Evolutionary conservation across 176 grass and related monocot species (phyloP).

Genomic region (Alopecurus myosuroides): DNA sequence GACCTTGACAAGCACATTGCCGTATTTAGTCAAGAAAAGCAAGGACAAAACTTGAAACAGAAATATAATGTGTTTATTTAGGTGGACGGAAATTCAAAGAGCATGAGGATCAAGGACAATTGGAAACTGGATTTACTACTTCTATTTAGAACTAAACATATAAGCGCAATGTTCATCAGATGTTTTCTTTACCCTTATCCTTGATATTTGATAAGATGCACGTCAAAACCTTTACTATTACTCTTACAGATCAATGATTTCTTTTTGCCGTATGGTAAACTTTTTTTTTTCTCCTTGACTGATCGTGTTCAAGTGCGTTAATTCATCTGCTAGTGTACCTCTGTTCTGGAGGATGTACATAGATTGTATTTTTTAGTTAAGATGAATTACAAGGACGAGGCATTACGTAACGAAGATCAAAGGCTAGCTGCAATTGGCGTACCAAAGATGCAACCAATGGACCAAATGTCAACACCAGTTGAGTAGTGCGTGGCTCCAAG

Average conservation of each 20-base stretch:
- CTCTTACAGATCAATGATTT: neutral
- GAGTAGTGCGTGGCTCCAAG: slow-evolving; percentile 90
- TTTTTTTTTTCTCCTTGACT: neutral
- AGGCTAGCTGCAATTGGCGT: neutral
- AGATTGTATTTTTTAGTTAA: neutral
- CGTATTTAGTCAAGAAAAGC: neutral
- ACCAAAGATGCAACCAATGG: slow-evolving; percentile 94
- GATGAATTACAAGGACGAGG: neutral
- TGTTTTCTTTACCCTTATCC: neutral
- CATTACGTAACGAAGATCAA: neutral
- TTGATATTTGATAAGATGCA: neutral
- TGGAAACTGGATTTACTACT: neutral
- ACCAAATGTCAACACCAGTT: slow-evolving; percentile 96
- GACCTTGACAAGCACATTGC: neutral
- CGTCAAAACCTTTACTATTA: neutral
- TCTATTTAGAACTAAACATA: neutral
- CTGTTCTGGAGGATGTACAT: neutral
- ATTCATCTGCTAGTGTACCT: neutral
- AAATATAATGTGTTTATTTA: neutral
- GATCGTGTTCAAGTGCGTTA: neutral
- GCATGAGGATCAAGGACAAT: neutral
- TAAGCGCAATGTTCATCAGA: neutral
- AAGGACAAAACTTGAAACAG: neutral
- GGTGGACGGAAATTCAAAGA: neutral
- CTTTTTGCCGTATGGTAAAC: neutral